Conservation (phyloP, 2,329 filamentous ascomycete genomes). For the Fusarium newnesense region DNA sequence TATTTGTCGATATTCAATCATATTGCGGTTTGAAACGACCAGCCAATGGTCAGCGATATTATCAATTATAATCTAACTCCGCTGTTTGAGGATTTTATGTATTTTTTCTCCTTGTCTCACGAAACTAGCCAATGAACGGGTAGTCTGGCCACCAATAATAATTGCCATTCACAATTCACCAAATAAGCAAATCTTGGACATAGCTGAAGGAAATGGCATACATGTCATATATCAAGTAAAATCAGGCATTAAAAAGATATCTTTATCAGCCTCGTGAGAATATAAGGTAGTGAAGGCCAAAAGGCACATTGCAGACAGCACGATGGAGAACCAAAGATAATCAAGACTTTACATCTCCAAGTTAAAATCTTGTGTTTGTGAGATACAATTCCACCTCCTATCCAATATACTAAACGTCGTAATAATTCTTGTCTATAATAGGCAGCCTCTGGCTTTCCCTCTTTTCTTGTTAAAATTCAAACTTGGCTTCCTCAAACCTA, state of each 20-base stretch:
- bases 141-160: neutral
- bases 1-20: neutral
- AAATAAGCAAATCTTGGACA: neutral
- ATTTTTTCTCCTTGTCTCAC: too few relatives aligned
- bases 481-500: conserved; percentile 17
- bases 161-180: neutral
- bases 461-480: conserved; percentile 35
- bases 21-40: neutral
- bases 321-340: neutral
- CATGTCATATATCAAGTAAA: neutral
- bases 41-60: neutral
- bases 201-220: neutral
- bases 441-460: conserved; percentile 14
- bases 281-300: too few relatives aligned
- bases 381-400: neutral
- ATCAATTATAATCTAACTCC: too few relatives aligned
- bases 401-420: conserved; percentile 15
- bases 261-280: too few relatives aligned
- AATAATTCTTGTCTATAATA: conserved; percentile 31
- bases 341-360: neutral
- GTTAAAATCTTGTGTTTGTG: neutral
- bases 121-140: neutral
- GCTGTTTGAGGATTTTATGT: neutral
- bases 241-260: neutral
- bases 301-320: neutral